Evolutionary conservation across 495 filamentous ascomycete species (phyloP).

Genomic region (Chaetomium tenue): DNA sequence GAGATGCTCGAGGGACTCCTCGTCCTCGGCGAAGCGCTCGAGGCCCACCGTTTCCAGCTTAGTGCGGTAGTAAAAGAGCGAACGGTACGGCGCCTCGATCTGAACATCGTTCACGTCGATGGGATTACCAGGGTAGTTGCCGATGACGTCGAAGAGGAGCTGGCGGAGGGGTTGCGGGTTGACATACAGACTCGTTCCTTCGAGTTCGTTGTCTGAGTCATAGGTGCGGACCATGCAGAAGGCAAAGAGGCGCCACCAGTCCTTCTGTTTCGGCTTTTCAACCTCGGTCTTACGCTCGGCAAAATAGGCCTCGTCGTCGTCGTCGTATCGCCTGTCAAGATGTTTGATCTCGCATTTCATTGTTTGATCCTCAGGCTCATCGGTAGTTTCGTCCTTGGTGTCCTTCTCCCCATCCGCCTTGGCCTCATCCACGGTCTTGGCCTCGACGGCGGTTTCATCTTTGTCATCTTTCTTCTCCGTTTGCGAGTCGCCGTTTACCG

Average conservation of each 20-base stretch:
- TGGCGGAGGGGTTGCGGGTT: slow-evolving; percentile 37
- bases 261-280: slow-evolving; percentile 31
- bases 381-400: not conserved
- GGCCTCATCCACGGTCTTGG: slow-evolving; percentile 19
- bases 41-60: slow-evolving; percentile 32
- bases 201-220: slow-evolving; percentile 26
- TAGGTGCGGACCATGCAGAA: slow-evolving; percentile 37
- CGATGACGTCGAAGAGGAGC: slow-evolving; percentile 35
- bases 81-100: slow-evolving; percentile 35
- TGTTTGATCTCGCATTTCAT: slow-evolving; percentile 44
- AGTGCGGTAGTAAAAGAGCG: slow-evolving; percentile 37
- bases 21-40: slow-evolving; percentile 33
- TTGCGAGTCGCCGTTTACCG: not conserved
- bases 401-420: slow-evolving; percentile 6
- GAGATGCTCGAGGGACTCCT: slow-evolving; percentile 32
- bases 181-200: slow-evolving; percentile 33
- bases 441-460: not conserved
- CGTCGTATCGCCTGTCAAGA: slow-evolving; percentile 35
- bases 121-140: slow-evolving; percentile 34
- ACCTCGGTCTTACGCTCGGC: slow-evolving; percentile 31
- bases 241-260: slow-evolving; percentile 41
- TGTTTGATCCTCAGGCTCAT: slow-evolving; percentile 27
- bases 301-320: slow-evolving; percentile 34
- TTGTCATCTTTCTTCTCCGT: not conserved
- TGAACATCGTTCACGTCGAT: slow-evolving; percentile 35